Conservation (phyloP, 768 basidiomycete genomes). For the Galerina sulciceps region DNA sequence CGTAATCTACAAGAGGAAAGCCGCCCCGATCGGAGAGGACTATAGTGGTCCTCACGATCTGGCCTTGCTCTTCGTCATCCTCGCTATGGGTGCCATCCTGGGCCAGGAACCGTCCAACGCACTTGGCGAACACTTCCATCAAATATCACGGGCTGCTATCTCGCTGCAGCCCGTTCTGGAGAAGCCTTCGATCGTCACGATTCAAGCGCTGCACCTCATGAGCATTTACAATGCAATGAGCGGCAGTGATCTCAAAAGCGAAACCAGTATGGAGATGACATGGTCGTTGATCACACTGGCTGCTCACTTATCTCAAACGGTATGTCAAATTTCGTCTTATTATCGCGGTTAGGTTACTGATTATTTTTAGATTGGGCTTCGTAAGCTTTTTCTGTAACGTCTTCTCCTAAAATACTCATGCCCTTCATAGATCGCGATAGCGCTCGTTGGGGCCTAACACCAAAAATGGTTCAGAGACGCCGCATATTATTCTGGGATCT, state of each 20-base stretch:
- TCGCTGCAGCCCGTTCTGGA: slow-evolving; percentile 70
- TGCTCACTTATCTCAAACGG: slow-evolving; percentile 67
- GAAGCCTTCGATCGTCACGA: slow-evolving; percentile 71
- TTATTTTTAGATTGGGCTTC: slow-evolving; percentile 60
- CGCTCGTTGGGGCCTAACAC: slow-evolving; percentile 62
- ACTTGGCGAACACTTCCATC: slow-evolving; percentile 67
- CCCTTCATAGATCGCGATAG: slow-evolving; percentile 62
- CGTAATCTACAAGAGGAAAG: slow-evolving; percentile 61
- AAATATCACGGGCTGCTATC: slow-evolving; percentile 68
- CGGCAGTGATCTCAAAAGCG: slow-evolving; percentile 60
- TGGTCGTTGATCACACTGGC: slow-evolving; percentile 72
- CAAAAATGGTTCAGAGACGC: slow-evolving; percentile 66
- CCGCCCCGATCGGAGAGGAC: slow-evolving; percentile 41
- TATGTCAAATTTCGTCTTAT: slow-evolving; percentile 34
- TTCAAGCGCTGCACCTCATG: slow-evolving; percentile 70
- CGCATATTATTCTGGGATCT: slow-evolving; percentile 80
- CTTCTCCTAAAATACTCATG: background rate
- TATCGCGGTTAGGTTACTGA: background rate
- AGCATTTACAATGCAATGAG: slow-evolving; percentile 76
- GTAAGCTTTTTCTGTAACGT: slow-evolving; percentile 43
- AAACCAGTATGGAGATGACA: slow-evolving; percentile 75
- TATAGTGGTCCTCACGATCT: slow-evolving; percentile 51
- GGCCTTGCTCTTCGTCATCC: slow-evolving; percentile 56
- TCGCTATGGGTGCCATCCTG: slow-evolving; percentile 60
- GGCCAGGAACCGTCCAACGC: slow-evolving; percentile 34